A percentile compares a stretch with the other conserved stretches of the same genome.
Evolutionary conservation across 495 filamentous ascomycete genomes (phyloP).

Genomic region (Hypoxylon rickii): DNA sequence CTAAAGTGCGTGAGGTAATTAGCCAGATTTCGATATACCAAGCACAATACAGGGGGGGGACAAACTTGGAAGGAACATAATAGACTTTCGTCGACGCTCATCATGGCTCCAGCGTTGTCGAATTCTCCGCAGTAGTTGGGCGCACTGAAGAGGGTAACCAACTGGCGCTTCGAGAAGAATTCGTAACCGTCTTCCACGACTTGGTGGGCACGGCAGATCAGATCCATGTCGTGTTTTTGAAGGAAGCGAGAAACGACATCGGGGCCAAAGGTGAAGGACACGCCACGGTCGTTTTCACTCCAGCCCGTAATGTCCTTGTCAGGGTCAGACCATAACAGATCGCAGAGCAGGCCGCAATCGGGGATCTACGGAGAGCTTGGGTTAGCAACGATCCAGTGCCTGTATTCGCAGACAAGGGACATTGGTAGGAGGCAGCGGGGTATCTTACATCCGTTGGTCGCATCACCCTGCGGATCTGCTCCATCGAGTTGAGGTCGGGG

Average conservation of each 20-base stretch:
- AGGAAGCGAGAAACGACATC: slow-evolving; percentile 98
- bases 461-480: slow-evolving; percentile 99
- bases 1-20: slow-evolving; percentile 48
- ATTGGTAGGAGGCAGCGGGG: not conserved
- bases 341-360: slow-evolving; percentile 95
- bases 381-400: slow-evolving; percentile 36
- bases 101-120: slow-evolving; percentile 99
- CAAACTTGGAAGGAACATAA: slow-evolving; percentile 98
- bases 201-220: slow-evolving; percentile 98
- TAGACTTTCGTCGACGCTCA: slow-evolving; percentile 99
- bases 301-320: slow-evolving; percentile 99
- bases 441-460: slow-evolving; percentile 91
- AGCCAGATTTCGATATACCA: not conserved
- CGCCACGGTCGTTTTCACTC: slow-evolving; percentile 98
- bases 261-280: slow-evolving; percentile 99
- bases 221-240: slow-evolving; percentile 99
- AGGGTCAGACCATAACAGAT: slow-evolving; percentile 97
- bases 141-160: slow-evolving; percentile 96
- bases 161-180: slow-evolving; percentile 98
- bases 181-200: slow-evolving; percentile 99
- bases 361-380: slow-evolving; percentile 72
- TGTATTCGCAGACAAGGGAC: slow-evolving; percentile 8
- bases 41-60: slow-evolving; percentile 19
- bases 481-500: slow-evolving; percentile 98
- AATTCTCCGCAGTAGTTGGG: slow-evolving; percentile 99